phyloP scores from a whole-genome alignment of 2,329 filamentous ascomycete species.

The Colletotrichum sp. region DNA sequence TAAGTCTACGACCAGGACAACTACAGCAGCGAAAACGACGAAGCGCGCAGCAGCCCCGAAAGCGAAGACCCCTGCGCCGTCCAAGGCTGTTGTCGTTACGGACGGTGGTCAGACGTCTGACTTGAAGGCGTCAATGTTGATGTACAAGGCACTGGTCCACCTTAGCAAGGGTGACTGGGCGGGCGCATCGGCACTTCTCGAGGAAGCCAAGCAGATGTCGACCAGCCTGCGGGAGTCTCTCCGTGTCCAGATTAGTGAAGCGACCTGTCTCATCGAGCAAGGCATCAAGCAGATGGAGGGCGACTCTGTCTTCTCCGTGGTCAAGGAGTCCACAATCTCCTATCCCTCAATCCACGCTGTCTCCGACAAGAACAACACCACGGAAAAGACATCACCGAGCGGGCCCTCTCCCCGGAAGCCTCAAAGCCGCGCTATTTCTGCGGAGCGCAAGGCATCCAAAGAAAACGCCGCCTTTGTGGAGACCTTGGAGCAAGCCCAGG shows the following conservation, averaged over 20 bases:
- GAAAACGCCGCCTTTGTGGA: slow-evolving; percentile 51
- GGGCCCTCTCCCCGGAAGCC: slow-evolving; percentile 39
- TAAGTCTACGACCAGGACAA: background rate
- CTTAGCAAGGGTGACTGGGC: slow-evolving; percentile 60
- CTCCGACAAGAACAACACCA: slow-evolving; percentile 40
- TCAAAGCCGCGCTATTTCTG: slow-evolving; percentile 4
- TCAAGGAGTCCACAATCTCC: slow-evolving; percentile 92
- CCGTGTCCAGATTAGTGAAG: slow-evolving; percentile 65
- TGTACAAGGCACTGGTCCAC: slow-evolving; percentile 48
- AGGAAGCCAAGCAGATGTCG: slow-evolving; percentile 49
- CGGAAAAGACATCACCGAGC: slow-evolving; percentile 37
- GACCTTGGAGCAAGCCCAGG: slow-evolving; percentile 67
- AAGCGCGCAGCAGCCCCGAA: slow-evolving; percentile 25
- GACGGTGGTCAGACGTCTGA: slow-evolving; percentile 22
- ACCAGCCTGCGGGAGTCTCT: slow-evolving; percentile 42
- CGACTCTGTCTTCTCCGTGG: slow-evolving; percentile 85
- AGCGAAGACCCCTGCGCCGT: slow-evolving; percentile 22
- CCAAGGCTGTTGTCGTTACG: slow-evolving; percentile 15
- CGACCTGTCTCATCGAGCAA: slow-evolving; percentile 70
- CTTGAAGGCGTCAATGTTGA: slow-evolving; percentile 41
- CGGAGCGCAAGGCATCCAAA: slow-evolving; percentile 30
- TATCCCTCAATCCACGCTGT: slow-evolving; percentile 69
- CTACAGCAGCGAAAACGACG: slow-evolving; percentile 10
- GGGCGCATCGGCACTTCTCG: slow-evolving; percentile 60
- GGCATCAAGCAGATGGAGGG: slow-evolving; percentile 74